Evolutionary conservation across 805 yeast species (phyloP).

Genomic region (Ogataea methylovora): DNA sequence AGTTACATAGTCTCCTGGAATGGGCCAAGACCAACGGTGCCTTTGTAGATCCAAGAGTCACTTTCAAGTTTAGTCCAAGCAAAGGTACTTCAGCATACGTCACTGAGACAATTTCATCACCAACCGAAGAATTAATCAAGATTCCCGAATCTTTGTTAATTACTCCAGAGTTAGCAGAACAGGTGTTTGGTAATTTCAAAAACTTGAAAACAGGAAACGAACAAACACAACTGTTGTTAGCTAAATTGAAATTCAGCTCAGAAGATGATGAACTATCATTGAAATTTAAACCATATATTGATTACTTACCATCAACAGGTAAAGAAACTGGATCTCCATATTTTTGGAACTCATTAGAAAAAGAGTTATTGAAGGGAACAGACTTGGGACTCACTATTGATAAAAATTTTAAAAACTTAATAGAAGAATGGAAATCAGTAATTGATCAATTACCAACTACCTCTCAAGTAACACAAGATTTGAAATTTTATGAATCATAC

Average conservation of each 20-base stretch:
- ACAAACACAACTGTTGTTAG: constrained; percentile 30
- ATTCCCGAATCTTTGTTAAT: constrained; percentile 32
- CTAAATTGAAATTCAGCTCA: constrained; percentile 37
- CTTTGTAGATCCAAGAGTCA: constrained; percentile 23
- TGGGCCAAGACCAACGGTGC: constrained; percentile 32
- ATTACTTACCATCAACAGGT: constrained; percentile 35
- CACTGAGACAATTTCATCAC: constrained; percentile 3
- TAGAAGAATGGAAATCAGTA: constrained; percentile 52
- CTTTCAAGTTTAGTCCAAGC: constrained; percentile 21
- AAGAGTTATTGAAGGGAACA: constrained; percentile 52
- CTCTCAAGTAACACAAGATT: constrained; percentile 12
- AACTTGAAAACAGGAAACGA: constrained; percentile 19
- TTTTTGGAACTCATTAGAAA: constrained; percentile 52
- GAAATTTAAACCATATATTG: constrained; percentile 36
- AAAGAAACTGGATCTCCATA: constrained; percentile 51
- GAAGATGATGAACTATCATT: constrained; percentile 16
- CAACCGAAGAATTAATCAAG: constrained; percentile 18
- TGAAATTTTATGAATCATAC: constrained; percentile 19
- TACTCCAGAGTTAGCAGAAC: constrained; percentile 27
- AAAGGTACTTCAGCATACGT: constrained; percentile 30
- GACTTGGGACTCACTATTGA: constrained; percentile 54
- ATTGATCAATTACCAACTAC: constrained; percentile 14
- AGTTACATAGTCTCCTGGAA: constrained; percentile 14
- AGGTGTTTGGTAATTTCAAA: constrained; percentile 15
- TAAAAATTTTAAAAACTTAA: constrained; percentile 33